Base-by-base conservation (phyloP, 148 eudicot genomes). In the Chenopodium suecicum region DNA sequence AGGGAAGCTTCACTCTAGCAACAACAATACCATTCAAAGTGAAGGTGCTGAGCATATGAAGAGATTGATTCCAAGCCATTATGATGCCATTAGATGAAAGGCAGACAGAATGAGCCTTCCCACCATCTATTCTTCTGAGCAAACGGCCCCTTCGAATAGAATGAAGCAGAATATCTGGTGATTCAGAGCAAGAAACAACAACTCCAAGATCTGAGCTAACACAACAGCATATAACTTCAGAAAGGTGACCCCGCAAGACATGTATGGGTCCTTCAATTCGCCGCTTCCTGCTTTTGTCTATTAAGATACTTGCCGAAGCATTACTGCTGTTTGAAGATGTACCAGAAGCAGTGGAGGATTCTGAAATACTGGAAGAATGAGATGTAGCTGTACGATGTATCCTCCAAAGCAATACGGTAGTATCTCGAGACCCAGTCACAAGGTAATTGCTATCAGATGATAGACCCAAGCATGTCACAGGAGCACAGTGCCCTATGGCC, bases 241-340 rank as follows among this genome's bases (percentile, higher is more conserved):
- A 86, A 41, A 90, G 82, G 79, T 97, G 98, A 65, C 99, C 99
- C 6, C 99, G 94, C 69, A 97, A 88, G 70, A 97, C 97, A 77
- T 94, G 95, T 71, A 92, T 83, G 64, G 99, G 99, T 85, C 99
- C 99, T 88, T 92, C 99, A 77, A 97, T 89, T 58, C 92, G 90
- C 29, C 83, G 88, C 63, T 82, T 90, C 80, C 87, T 86, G 81
- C 75, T 89, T 86, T 90, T 96, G 54, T 94, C 94, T 44, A 89
- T 79, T 64, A 88, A 84, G 77, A 73, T 84, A 76, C 80, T 86
- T 58, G 88, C 84, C 73, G 86, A 71, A 85, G 87, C 70, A 86
- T 84, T 86, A 69, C 87, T 87, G 63, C 79, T 88, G 14, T 88
- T 72, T 34, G 98, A 89, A 67, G 92, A 88, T n/a, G 88, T 86